A percentile compares a stretch with the other conserved stretches of the same genome.
These are phyloP conservation scores for Fonsecaea erecta DNA, from an alignment of 2,329 filamentous ascomycete genomes.

Conservation along the genomic window DNA sequence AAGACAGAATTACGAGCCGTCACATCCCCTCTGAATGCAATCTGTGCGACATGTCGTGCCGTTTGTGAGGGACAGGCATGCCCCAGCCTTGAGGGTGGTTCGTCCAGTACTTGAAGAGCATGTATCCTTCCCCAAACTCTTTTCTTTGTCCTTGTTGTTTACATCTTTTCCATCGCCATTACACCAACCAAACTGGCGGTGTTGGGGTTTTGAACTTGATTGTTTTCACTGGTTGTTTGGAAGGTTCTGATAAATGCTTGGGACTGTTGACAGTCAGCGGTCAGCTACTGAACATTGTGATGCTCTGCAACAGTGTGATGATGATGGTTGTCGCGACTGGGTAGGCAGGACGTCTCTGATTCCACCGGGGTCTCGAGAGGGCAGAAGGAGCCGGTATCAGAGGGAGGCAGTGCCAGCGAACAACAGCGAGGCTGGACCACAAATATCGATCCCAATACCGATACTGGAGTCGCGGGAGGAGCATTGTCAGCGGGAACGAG, in stretches of 20 bases:
- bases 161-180: neutral
- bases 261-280: constrained; percentile 1
- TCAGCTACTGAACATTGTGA: constrained; percentile 29
- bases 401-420: constrained; percentile 1
- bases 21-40: constrained; percentile 18
- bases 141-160: constrained; percentile 1
- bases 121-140: constrained; percentile 2
- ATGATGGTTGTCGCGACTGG: constrained; percentile 23
- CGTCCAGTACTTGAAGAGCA: constrained; percentile 3
- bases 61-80: constrained; percentile 2
- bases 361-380: neutral
- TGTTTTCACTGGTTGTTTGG: neutral
- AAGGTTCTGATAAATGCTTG: constrained; percentile 17
- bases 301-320: constrained; percentile 26
- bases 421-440: neutral
- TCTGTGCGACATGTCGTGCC: constrained; percentile 25
- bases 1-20: constrained; percentile 7
- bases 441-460: too few species aligned
- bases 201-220: neutral
- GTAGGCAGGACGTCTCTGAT: constrained; percentile 12
- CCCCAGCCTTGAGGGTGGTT: neutral
- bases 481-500: neutral
- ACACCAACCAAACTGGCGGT: constrained; percentile 11
- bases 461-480: neutral
- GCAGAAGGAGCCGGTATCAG: neutral